A percentile compares a stretch with the other conserved stretches of the same genome.
Evolutionary conservation across 208 protist genomes (phyloP).

Genomic region (Wallacemonas sp.): DNA sequence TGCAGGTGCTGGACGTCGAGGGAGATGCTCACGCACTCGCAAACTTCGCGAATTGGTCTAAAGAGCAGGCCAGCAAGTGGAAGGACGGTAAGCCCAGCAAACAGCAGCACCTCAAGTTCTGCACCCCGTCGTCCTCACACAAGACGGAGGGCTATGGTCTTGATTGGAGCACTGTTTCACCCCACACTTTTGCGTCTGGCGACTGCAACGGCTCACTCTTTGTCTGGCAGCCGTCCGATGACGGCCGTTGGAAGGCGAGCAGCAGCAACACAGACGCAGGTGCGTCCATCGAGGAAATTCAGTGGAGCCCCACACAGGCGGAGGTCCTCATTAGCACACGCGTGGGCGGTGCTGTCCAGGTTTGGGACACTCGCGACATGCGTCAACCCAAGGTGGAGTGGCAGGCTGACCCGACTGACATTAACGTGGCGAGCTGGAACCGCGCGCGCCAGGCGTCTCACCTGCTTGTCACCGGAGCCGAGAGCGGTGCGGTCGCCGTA

Average conservation of each 20-base stretch:
- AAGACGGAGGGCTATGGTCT: slow-evolving; percentile 95
- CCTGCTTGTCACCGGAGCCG: slow-evolving; percentile 95
- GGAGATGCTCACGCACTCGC: slow-evolving; percentile 73
- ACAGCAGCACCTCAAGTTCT: slow-evolving; percentile 59
- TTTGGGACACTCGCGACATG: slow-evolving; percentile 93
- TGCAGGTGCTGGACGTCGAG: slow-evolving; percentile 93
- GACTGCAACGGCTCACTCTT: slow-evolving; percentile 93
- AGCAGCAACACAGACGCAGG: slow-evolving; percentile 49
- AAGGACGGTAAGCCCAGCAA: slow-evolving; percentile 32
- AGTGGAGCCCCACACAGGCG: slow-evolving; percentile 95
- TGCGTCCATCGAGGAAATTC: slow-evolving; percentile 95
- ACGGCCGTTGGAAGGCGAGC: slow-evolving; percentile 72
- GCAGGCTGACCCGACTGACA: slow-evolving; percentile 89
- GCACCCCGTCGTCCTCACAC: slow-evolving; percentile 82
- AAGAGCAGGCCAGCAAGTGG: slow-evolving; percentile 63
- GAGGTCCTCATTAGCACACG: slow-evolving; percentile 85
- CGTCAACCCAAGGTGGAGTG: slow-evolving; percentile 64
- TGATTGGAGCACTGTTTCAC: slow-evolving; percentile 92
- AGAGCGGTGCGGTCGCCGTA: slow-evolving; percentile 95
- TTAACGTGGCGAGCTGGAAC: slow-evolving; percentile 98
- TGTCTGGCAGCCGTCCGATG: slow-evolving; percentile 81
- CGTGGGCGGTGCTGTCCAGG: slow-evolving; percentile 78
- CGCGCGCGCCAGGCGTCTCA: slow-evolving; percentile 82
- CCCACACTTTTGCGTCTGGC: slow-evolving; percentile 83
- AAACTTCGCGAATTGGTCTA: slow-evolving; percentile 79